Evolutionary conservation across 345 rosid species (phyloP).

Genomic region (Triadica sebifera): DNA sequence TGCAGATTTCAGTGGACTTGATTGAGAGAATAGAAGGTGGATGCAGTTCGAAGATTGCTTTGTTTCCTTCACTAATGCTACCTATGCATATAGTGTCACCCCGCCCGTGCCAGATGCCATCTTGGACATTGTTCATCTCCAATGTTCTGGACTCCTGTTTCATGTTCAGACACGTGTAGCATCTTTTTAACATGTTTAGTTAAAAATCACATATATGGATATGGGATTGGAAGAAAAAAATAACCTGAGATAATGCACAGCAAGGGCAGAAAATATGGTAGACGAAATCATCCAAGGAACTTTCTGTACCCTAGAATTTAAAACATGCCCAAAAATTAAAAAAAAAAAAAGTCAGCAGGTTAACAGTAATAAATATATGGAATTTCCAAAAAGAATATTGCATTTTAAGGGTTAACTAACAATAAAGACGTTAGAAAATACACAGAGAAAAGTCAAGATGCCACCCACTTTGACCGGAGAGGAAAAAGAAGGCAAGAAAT

Average conservation of each 20-base stretch:
- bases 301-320: constrained; percentile 58
- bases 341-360: not conserved
- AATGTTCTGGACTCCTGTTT: constrained; percentile 81
- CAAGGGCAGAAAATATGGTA: constrained; percentile 76
- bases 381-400: not conserved
- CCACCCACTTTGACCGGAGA: not conserved
- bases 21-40: constrained; percentile 43
- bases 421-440: not conserved
- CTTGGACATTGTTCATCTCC: constrained; percentile 96
- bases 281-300: constrained; percentile 63
- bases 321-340: not conserved
- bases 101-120: constrained; percentile 91
- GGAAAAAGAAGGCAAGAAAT: not conserved
- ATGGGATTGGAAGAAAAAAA: not conserved
- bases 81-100: constrained; percentile 84
- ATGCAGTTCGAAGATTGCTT: constrained; percentile 49
- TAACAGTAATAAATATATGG: not conserved
- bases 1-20: constrained; percentile 39
- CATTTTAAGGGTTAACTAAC: not conserved
- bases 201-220: not conserved
- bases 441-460: not conserved
- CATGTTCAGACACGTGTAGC: not conserved
- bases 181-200: not conserved
- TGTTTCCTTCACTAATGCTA: constrained; percentile 48
- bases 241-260: constrained; percentile 80